A percentile compares a stretch with the other conserved stretches of the same genome.
Conservation (phyloP, 139 green algal genomes). For the Chlorella vulgaris region DNA sequence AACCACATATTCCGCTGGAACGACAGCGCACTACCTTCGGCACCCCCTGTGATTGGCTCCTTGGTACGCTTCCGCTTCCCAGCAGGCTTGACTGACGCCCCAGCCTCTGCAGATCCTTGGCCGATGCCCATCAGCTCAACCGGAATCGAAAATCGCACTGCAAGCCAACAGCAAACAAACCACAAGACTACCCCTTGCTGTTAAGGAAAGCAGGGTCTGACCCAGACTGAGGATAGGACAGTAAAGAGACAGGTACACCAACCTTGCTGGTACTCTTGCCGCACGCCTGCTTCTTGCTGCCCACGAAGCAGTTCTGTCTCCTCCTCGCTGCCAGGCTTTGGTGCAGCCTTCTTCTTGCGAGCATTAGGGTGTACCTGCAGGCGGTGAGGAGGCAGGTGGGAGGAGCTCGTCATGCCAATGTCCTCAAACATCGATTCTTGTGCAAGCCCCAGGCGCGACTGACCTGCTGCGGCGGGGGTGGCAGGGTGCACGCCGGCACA, state of each 20-base stretch:
- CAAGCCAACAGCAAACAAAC: too few species aligned
- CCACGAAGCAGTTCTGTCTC: conserved; percentile 32
- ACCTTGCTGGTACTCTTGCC: conserved; percentile 26
- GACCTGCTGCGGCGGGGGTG: conserved; percentile 39
- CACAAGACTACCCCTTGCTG: too few species aligned
- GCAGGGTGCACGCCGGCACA: conserved; percentile 32
- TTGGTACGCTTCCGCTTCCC: conserved; percentile 32
- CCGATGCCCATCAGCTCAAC: neutral
- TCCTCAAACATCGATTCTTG: neutral
- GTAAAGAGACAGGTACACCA: too few species aligned
- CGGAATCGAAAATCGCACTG: conserved; percentile 26
- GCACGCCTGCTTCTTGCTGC: conserved; percentile 11
- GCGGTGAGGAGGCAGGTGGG: neutral
- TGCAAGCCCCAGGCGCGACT: neutral
- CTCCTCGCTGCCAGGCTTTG: conserved; percentile 45
- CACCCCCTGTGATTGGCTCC: conserved; percentile 4
- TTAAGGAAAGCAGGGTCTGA: too few species aligned
- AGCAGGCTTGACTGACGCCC: neutral
- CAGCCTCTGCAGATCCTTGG: neutral
- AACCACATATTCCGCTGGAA: neutral
- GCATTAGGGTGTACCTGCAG: conserved; percentile 37
- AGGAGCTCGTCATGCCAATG: neutral
- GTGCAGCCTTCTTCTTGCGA: conserved; percentile 38
- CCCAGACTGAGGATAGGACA: too few species aligned
- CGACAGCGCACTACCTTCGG: neutral